Evolutionary conservation across 2,329 filamentous ascomycete genomes (phyloP).

Genomic region (Zarea fungicola): DNA sequence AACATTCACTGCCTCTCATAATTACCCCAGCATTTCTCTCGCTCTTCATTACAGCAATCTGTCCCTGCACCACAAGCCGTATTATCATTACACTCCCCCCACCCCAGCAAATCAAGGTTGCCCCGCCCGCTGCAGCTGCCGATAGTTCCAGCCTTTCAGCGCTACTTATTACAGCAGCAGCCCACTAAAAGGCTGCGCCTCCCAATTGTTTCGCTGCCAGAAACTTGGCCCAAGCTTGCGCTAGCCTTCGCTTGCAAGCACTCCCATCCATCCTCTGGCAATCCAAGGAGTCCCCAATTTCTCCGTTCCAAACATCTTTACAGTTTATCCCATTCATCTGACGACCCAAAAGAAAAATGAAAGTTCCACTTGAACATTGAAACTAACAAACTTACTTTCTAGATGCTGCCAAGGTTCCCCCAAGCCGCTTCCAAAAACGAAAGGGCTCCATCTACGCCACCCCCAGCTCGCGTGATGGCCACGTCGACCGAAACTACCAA

Average conservation of each 20-base stretch:
- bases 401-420: constrained; percentile 64
- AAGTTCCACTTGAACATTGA: not conserved
- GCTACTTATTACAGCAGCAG: too few species aligned
- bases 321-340: not conserved
- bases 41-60: not conserved
- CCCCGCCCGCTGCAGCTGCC: too few species aligned
- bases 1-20: not conserved
- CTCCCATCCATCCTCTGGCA: not conserved
- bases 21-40: not conserved
- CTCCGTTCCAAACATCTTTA: not conserved
- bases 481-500: constrained; percentile 54
- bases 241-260: too few species aligned
- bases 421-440: constrained; percentile 63
- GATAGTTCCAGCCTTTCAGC: too few species aligned
- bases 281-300: not conserved
- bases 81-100: too few species aligned
- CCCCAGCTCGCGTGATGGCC: constrained; percentile 58
- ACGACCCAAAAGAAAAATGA: not conserved
- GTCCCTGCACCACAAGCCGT: too few species aligned
- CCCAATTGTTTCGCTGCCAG: too few species aligned
- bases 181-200: too few species aligned
- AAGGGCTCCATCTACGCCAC: constrained; percentile 66
- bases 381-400: not conserved
- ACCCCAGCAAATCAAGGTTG: too few species aligned
- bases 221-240: too few species aligned